Percentiles rank a stretch among this genome's conserved stretches.
phyloP scores from a whole-genome alignment of 1,139 yeast genomes.

The Scheffersomyces titani region DNA sequence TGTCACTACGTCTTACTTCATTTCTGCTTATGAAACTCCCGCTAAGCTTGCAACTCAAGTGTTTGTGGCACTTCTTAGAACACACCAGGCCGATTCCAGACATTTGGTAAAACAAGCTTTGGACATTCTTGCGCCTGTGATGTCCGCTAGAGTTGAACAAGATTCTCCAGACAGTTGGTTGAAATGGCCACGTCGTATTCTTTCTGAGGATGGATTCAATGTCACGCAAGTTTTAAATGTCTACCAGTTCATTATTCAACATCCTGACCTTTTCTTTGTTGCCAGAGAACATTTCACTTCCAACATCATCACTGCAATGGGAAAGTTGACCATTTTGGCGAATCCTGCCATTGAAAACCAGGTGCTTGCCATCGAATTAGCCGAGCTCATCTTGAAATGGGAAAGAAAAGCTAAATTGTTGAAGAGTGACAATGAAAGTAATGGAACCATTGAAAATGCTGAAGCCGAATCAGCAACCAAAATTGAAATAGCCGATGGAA shows the following conservation, averaged over 20 bases:
- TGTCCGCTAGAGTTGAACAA: constrained; percentile 62
- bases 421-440: not conserved
- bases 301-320: constrained; percentile 92
- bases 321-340: constrained; percentile 79
- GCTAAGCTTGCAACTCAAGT: constrained; percentile 87
- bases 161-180: constrained; percentile 78
- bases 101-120: constrained; percentile 84
- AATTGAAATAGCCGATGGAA: constrained; percentile 7
- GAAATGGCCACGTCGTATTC: constrained; percentile 91
- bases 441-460: constrained; percentile 1
- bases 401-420: constrained; percentile 53
- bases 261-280: constrained; percentile 78
- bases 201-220: constrained; percentile 86
- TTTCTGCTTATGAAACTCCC: constrained; percentile 87
- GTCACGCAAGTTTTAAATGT: constrained; percentile 84
- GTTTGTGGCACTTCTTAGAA: constrained; percentile 82
- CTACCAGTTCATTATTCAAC: constrained; percentile 86
- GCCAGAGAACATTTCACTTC: constrained; percentile 90
- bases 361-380: constrained; percentile 81
- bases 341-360: constrained; percentile 84
- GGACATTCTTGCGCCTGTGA: constrained; percentile 86
- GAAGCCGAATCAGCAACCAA: constrained; percentile 3
- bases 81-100: constrained; percentile 85
- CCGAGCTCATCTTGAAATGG: constrained; percentile 86
- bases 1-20: constrained; percentile 83